phyloP scores from a whole-genome alignment of 208 protist genomes.

The Tritrichomonas musculus region DNA sequence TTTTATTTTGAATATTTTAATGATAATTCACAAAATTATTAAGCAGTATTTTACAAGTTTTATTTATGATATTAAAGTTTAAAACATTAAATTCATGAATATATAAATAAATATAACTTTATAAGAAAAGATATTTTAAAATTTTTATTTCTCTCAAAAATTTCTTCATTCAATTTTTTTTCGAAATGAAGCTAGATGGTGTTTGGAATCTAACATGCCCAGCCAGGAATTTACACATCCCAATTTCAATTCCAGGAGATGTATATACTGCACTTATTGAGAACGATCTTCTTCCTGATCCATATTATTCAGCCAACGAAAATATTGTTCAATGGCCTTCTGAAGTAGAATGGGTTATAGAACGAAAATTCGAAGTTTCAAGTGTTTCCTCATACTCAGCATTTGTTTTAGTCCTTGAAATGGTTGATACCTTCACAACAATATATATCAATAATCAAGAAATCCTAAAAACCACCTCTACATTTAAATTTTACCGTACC shows the following conservation, averaged over 20 bases:
- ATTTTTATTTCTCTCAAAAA: no score
- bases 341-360: neutral
- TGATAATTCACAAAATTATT: no score
- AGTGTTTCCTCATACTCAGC: no score
- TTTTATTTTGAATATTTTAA: no score
- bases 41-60: no score
- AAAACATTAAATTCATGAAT: no score
- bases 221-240: neutral
- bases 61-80: no score
- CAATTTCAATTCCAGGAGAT: neutral
- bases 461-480: neutral
- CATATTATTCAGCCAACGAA: neutral
- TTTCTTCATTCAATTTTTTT: no score
- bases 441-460: neutral
- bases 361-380: neutral
- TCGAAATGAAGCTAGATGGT: neutral
- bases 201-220: neutral
- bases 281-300: slow-evolving; percentile 17
- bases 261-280: neutral
- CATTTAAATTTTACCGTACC: neutral
- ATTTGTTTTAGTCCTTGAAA: no score
- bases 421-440: neutral
- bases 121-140: no score
- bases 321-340: neutral
- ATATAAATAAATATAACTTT: no score